A percentile compares a stretch with the other conserved stretches of the same genome.
phyloP scores from a whole-genome alignment of 345 rosid species.

The Adansonia digitata region DNA sequence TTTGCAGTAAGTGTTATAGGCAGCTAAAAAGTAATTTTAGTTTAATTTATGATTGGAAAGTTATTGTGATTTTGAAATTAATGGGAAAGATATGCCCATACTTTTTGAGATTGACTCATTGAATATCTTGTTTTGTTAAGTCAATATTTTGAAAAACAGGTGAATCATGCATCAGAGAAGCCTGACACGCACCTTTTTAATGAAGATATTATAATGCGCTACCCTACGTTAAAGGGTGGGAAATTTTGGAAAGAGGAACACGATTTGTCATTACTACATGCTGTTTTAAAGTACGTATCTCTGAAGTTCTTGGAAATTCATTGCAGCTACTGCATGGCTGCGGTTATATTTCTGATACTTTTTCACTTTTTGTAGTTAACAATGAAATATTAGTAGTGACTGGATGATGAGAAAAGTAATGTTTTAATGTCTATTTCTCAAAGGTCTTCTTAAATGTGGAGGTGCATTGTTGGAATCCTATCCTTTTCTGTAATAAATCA shows the following conservation, averaged over 20 bases:
- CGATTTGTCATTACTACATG: conserved; percentile 64
- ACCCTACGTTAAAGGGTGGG: conserved; percentile 78
- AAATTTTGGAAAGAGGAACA: conserved; percentile 92
- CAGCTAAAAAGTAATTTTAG: neutral
- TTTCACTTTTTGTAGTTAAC: neutral
- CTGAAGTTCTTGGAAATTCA: neutral
- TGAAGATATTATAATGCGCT: conserved; percentile 61
- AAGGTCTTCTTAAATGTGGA: neutral
- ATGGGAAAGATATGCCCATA: neutral
- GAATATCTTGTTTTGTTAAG: conserved; percentile 9
- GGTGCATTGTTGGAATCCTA: neutral
- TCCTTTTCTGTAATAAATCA: neutral
- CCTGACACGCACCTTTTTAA: conserved; percentile 52
- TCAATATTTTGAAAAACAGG: conserved; percentile 37
- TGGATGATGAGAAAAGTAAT: neutral
- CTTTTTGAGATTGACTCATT: conserved; percentile 13
- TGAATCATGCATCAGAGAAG: conserved; percentile 47
- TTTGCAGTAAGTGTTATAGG: neutral
- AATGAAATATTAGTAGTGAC: neutral
- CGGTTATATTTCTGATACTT: neutral
- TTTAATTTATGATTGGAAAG: neutral
- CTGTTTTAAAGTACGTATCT: conserved; percentile 73
- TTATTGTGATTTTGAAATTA: neutral
- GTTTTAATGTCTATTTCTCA: neutral
- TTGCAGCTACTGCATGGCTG: neutral